phyloP scores from a whole-genome alignment of 805 yeast species.

The Wickerhamomyces alni region DNA sequence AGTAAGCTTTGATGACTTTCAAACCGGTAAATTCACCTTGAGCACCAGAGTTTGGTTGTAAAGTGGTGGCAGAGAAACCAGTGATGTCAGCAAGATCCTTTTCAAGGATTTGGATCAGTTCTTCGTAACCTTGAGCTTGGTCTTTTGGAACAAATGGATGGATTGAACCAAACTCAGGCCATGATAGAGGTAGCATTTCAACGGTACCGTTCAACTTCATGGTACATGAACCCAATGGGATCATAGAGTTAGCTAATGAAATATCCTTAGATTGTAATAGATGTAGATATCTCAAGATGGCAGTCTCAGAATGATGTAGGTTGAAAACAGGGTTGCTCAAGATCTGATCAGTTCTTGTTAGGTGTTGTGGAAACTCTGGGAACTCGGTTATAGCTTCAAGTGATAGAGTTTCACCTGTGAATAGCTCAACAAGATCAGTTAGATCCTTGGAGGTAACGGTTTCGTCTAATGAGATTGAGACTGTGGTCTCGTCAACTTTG shows the following conservation, averaged over 20 bases:
- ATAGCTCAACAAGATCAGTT: constrained; percentile 47
- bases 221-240: constrained; percentile 95
- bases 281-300: constrained; percentile 88
- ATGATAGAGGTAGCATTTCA: constrained; percentile 88
- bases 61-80: constrained; percentile 84
- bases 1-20: constrained; percentile 75
- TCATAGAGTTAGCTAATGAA: constrained; percentile 94
- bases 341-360: constrained; percentile 51
- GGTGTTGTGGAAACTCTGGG: constrained; percentile 44
- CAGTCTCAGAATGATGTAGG: constrained; percentile 87
- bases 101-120: constrained; percentile 71
- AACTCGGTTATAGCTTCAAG: constrained; percentile 26
- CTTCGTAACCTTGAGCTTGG: constrained; percentile 85
- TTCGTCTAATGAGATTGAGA: constrained; percentile 89
- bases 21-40: constrained; percentile 97
- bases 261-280: constrained; percentile 81
- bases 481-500: constrained; percentile 52
- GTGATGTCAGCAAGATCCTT: constrained; percentile 85
- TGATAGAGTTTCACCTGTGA: constrained; percentile 37
- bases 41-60: constrained; percentile 98
- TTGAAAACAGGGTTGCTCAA: constrained; percentile 77
- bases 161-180: constrained; percentile 85
- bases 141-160: constrained; percentile 91
- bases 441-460: constrained; percentile 66
- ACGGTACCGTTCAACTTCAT: constrained; percentile 96